Conservation (phyloP, 2,329 filamentous ascomycete genomes). For the Helotiales sp. region DNA sequence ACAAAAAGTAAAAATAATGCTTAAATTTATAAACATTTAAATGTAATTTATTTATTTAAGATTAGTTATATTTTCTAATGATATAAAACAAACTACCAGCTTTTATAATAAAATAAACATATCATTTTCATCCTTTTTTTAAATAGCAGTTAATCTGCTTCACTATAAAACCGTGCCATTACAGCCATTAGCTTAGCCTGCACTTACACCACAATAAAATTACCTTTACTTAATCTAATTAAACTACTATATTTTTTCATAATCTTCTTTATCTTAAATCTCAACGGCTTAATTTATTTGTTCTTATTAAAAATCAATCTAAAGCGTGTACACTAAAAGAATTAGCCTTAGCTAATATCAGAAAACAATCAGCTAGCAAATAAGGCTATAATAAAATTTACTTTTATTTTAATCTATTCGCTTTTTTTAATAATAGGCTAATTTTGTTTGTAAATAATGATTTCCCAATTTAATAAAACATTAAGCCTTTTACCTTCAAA, state of each 20-base stretch:
- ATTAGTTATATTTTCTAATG: not conserved
- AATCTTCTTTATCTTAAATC: constrained; percentile 7
- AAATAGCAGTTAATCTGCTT: not conserved
- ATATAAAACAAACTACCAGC: not conserved
- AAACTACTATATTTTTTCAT: not conserved
- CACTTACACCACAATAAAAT: not conserved
- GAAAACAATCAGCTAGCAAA: not conserved
- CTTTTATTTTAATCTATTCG: not conserved
- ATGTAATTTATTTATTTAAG: not conserved
- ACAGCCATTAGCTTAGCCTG: not conserved
- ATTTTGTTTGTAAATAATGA: not conserved
- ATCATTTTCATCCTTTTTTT: not conserved
- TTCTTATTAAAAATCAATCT: constrained; percentile 1
- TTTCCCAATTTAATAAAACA: not conserved
- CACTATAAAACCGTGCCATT: not conserved
- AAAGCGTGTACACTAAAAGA: constrained; percentile 9
- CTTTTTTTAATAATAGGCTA: not conserved
- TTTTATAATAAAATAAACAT: not conserved
- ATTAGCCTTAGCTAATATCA: not conserved
- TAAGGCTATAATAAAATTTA: not conserved
- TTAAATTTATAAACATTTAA: not conserved
- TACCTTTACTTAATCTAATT: not conserved
- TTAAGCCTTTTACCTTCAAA: not conserved
- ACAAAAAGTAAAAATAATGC: not conserved
- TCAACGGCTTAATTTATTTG: not conserved